Conservation (phyloP, 2,329 filamentous ascomycete genomes). For the Pseudofabraea citricarpa region DNA sequence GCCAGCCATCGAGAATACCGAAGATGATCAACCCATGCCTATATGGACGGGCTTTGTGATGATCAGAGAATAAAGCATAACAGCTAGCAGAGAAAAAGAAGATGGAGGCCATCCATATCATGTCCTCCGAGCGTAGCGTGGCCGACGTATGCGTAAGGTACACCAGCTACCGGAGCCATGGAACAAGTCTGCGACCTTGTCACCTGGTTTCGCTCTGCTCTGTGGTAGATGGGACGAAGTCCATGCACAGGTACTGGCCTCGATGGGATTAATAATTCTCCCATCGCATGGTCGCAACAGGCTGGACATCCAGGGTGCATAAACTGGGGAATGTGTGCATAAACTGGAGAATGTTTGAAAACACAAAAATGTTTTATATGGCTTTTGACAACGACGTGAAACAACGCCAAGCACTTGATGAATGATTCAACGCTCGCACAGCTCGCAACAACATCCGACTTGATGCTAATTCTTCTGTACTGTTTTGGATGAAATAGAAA, state of each 20-base stretch:
- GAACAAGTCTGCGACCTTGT: slow-evolving; percentile 1
- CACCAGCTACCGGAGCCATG: not conserved
- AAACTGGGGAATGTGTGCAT: too few relatives aligned
- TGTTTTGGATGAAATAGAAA: too few relatives aligned
- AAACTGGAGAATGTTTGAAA: not conserved
- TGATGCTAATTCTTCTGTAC: too few relatives aligned
- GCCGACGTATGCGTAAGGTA: not conserved
- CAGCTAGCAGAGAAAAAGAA: not conserved
- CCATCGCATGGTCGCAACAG: not conserved
- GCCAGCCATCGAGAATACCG: slow-evolving; percentile 13
- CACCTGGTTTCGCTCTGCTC: not conserved
- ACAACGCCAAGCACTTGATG: not conserved
- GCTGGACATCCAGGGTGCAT: not conserved
- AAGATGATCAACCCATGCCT: slow-evolving; percentile 8
- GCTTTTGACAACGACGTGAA: not conserved
- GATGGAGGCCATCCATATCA: not conserved
- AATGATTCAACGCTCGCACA: too few relatives aligned
- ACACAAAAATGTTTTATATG: not conserved
- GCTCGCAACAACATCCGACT: too few relatives aligned
- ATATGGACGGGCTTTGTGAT: not conserved
- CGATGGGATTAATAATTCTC: not conserved
- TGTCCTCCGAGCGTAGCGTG: not conserved
- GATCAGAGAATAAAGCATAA: slow-evolving; percentile 1
- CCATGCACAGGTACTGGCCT: not conserved
- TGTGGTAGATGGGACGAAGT: not conserved